Percentiles rank a stretch among this genome's conserved stretches.
phyloP scores from a whole-genome alignment of 2,329 filamentous ascomycete species.

The Penicillium sp. region DNA sequence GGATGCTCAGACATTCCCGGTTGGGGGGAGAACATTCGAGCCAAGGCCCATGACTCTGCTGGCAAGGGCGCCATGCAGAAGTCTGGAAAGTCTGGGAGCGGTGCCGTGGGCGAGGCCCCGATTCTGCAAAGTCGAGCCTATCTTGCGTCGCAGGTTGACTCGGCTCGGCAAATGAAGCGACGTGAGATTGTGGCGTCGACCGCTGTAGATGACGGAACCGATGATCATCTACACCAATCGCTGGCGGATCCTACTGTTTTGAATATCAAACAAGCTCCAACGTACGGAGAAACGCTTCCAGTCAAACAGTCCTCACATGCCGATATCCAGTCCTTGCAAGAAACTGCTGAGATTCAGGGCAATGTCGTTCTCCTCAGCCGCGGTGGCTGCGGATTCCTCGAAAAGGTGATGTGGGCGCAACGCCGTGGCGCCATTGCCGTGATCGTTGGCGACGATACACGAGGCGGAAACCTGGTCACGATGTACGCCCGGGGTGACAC shows the following conservation, averaged over 20 bases:
- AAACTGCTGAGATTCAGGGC: slow-evolving; percentile 84
- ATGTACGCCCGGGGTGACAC: slow-evolving; percentile 99
- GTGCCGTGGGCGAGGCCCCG: slow-evolving; percentile 16
- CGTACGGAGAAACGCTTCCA: slow-evolving; percentile 28
- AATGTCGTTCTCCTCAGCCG: slow-evolving; percentile 88
- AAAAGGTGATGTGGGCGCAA: slow-evolving; percentile 97
- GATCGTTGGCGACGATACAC: slow-evolving; percentile 89
- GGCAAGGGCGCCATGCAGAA: slow-evolving; percentile 17
- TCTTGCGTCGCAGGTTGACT: slow-evolving; percentile 20
- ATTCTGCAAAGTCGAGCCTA: slow-evolving; percentile 18
- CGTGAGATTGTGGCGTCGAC: slow-evolving; percentile 14
- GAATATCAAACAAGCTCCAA: slow-evolving; percentile 29
- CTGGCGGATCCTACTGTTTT: slow-evolving; percentile 40
- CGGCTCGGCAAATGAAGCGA: slow-evolving; percentile 14
- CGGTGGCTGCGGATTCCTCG: slow-evolving; percentile 90
- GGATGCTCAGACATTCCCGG: slow-evolving; percentile 93
- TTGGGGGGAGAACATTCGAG: slow-evolving; percentile 62
- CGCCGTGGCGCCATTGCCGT: slow-evolving; percentile 80
- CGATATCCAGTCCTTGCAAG: slow-evolving; percentile 86
- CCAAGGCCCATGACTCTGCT: slow-evolving; percentile 21
- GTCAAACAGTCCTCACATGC: slow-evolving; percentile 54
- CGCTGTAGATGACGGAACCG: slow-evolving; percentile 65
- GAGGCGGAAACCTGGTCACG: slow-evolving; percentile 81
- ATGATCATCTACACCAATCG: slow-evolving; percentile 70
- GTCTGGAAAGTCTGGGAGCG: slow-evolving; percentile 20